Conservation (phyloP, 768 basidiomycete genomes). For the Pisolithus orientalis region DNA sequence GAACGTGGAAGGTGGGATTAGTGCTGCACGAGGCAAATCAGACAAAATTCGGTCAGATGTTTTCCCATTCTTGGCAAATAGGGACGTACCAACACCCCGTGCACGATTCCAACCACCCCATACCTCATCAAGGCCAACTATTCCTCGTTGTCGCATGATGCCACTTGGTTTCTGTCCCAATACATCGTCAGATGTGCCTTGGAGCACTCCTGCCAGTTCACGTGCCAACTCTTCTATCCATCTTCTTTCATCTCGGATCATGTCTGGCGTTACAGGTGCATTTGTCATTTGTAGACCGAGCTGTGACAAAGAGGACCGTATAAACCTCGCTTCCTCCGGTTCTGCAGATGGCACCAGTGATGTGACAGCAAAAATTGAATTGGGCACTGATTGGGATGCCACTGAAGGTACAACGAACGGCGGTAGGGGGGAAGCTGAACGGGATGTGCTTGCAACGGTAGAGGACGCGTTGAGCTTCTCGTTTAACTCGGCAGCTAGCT, state of each 20-base stretch:
- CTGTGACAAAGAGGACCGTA: constrained; percentile 84
- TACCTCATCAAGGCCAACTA: constrained; percentile 85
- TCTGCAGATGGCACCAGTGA: constrained; percentile 41
- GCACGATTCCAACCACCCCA: constrained; percentile 97
- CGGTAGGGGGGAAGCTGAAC: background rate
- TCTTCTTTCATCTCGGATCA: constrained; percentile 73
- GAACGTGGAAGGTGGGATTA: constrained; percentile 86
- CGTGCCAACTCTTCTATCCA: constrained; percentile 79
- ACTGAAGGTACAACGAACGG: constrained; percentile 13
- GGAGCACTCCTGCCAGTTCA: constrained; percentile 75
- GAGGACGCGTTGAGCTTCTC: constrained; percentile 59
- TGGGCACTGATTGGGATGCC: constrained; percentile 14
- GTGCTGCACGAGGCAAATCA: constrained; percentile 43
- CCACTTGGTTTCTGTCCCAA: constrained; percentile 32
- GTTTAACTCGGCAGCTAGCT: constrained; percentile 82
- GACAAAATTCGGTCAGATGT: background rate
- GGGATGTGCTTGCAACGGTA: constrained; percentile 4
- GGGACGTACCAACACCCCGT: constrained; percentile 68
- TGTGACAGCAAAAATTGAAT: constrained; percentile 17
- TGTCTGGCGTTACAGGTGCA: constrained; percentile 81
- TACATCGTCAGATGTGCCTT: constrained; percentile 29
- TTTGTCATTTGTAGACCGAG: constrained; percentile 76
- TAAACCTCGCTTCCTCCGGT: constrained; percentile 81
- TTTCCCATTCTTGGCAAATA: background rate
- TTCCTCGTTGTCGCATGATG: constrained; percentile 73